Base-by-base conservation (phyloP, 1,284 basidiomycete genomes). In the Irpex rosettiformis region DNA sequence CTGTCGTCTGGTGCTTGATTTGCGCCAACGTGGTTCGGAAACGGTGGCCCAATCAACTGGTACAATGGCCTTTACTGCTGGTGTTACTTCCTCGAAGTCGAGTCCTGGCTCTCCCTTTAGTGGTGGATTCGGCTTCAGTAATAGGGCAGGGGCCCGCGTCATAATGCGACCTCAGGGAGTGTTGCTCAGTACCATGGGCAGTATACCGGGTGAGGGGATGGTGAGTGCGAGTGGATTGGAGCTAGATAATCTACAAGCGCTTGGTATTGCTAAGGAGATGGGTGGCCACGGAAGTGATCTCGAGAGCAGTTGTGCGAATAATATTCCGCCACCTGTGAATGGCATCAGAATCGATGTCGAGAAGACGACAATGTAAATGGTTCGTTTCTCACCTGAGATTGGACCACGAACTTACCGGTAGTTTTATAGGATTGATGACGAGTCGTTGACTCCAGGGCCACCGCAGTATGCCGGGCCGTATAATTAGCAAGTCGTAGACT, bases 1-100 rank as follows among this genome's bases (percentile, higher is more conserved):
- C 3, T 90, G 89, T 69, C 83, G 89, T 59, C 78, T 91, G 42
- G 89, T 91, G 67, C 79, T 91, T 55, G 88, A 91, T 67, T 79
- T 91, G 58, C 86, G 86, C 27, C 83, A 89, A 67, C 84, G 89
- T 60, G 86, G 88, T 40, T 88, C 87, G 0, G 86, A 89, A 66
- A 88, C 88, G 3, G 84, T 84, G 16, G 79, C 81, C 3, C 84
- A 88, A 66, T 89, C 87, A 6, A 70, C 73, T 4, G 70, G 71
- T n/a, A 69, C 70, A 3, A 73, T 70, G 60, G 71, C 68, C 1
- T 75, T 72, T 59, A 72, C 68, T 13, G 68, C 69, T 21, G 70
- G 69, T 22, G 62, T 65, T 8, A 64, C 69, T 2, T 70, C 70
- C 1, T 71, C 70, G 1, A 71, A 71, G 63, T 72, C 70, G 40